A percentile compares a stretch with the other conserved stretches of the same genome.
Conservation (phyloP, 108 stramenopile species). For the Stephanodiscus triporus region DNA sequence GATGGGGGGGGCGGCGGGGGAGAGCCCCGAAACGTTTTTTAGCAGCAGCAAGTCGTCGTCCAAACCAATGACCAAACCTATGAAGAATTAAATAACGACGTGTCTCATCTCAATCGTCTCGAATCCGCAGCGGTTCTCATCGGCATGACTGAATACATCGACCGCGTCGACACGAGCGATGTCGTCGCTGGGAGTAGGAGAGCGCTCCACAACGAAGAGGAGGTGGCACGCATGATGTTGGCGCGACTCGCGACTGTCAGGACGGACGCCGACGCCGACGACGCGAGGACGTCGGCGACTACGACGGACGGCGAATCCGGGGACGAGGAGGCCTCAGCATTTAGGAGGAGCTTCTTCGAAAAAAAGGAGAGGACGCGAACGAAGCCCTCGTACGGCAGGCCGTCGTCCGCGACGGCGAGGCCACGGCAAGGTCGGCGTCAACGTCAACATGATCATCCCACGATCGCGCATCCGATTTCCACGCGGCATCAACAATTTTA, state of each 20-base stretch:
- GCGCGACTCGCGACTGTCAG: constrained; percentile 10
- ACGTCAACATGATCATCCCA: constrained; percentile 16
- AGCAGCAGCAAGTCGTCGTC: too few relatives aligned
- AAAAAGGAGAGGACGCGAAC: neutral
- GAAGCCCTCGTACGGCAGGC: neutral
- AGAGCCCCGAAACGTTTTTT: too few relatives aligned
- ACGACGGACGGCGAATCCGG: neutral
- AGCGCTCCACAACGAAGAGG: constrained; percentile 3
- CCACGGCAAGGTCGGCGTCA: constrained; percentile 14
- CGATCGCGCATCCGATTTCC: constrained; percentile 12
- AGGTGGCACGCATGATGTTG: constrained; percentile 9
- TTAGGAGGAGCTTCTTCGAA: constrained; percentile 8
- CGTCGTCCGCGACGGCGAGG: neutral
- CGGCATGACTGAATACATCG: too few relatives aligned
- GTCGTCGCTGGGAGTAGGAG: neutral
- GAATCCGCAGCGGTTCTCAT: too few relatives aligned
- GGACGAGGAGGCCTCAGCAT: neutral
- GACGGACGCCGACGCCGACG: neutral
- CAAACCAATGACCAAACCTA: too few relatives aligned
- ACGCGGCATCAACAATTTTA: constrained; percentile 12
- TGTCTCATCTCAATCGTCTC: too few relatives aligned
- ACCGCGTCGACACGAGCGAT: neutral
- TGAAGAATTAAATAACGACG: too few relatives aligned
- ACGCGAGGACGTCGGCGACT: neutral
- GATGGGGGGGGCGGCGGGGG: too few relatives aligned